Evolutionary conservation across 805 yeast genomes (phyloP).

Genomic region (Candida takata): DNA sequence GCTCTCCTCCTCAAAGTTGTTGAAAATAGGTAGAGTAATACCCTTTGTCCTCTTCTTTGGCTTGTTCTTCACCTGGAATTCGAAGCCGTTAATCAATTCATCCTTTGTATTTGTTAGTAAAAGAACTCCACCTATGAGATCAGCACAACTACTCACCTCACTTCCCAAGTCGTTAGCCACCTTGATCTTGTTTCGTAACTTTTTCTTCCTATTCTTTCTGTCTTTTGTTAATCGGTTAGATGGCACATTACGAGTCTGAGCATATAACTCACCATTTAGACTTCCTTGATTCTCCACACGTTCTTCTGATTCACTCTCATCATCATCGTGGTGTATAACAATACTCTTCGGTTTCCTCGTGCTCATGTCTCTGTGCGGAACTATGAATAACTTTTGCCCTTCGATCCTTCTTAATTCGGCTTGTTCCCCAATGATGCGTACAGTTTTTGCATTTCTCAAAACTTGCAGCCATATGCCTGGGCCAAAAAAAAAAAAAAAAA

Average conservation of each 20-base stretch:
- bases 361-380: conserved; percentile 6
- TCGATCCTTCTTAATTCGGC: too few species aligned
- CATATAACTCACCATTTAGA: conserved; percentile 1
- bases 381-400: too few species aligned
- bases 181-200: conserved; percentile 8
- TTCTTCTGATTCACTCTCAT: not conserved
- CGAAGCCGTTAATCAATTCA: not conserved
- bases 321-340: conserved; percentile 9
- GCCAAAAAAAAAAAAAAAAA: not conserved
- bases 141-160: not conserved
- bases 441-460: too few species aligned
- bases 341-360: conserved; percentile 16
- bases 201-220: conserved; percentile 10
- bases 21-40: conserved; percentile 5
- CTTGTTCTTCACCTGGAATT: conserved; percentile 2
- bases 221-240: not conserved
- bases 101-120: not conserved
- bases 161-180: not conserved
- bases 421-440: too few species aligned
- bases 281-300: not conserved
- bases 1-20: conserved; percentile 4
- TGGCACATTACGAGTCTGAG: not conserved
- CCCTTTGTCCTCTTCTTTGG: conserved; percentile 2
- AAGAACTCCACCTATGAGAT: too few species aligned
- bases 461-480: not conserved